Base-by-base conservation (phyloP, 257 asterid species). In the Solanum medicagineum region DNA sequence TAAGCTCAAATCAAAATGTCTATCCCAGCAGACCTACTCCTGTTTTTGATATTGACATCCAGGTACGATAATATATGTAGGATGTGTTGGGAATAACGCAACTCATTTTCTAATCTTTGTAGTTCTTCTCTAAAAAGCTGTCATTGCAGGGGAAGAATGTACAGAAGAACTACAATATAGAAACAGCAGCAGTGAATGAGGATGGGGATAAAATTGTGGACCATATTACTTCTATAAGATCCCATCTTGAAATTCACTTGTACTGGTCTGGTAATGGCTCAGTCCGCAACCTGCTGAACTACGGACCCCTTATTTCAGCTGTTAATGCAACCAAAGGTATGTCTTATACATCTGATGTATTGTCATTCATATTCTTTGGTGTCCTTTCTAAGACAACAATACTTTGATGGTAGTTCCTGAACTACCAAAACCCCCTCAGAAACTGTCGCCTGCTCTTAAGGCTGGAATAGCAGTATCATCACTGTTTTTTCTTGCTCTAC, bases 281-380 rank as follows among this genome's bases (percentile, higher is more conserved):
- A 2, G 22, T 0, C 29, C n/a, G 8, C 54, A 13, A 57, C 49
- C 74, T 26, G 29, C 29, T 40, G 11, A 13, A 24, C 63, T 80
- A 69, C 19, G 89, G 89, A 22, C 89, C 87, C 22, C 84, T 87
- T 6, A 87, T 84, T 60, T 87, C 89, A 15, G 84, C 86, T 54
- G 84, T 84, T 80, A 69, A 87, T 55, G 85, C 84, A 29, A 56
- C 22, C 51, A 66, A 65, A 77, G 85, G 87, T 68, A 86, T 59
- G 36, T 14, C 16, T 80, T 29, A 20, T 54, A 4, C 10, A 10
- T 56, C 32, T 71, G 55, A 32, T 70, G 3, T 40, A 19, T 12
- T 71, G 19, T 20, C 32, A 42, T 6, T 69, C 77, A 69, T 71
- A 71, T 42, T 71, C 32, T 71, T 71, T 32, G 5, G 29, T 71